Conservation (phyloP, 2,329 filamentous ascomycete species). For the Lachnellula willkommii region DNA sequence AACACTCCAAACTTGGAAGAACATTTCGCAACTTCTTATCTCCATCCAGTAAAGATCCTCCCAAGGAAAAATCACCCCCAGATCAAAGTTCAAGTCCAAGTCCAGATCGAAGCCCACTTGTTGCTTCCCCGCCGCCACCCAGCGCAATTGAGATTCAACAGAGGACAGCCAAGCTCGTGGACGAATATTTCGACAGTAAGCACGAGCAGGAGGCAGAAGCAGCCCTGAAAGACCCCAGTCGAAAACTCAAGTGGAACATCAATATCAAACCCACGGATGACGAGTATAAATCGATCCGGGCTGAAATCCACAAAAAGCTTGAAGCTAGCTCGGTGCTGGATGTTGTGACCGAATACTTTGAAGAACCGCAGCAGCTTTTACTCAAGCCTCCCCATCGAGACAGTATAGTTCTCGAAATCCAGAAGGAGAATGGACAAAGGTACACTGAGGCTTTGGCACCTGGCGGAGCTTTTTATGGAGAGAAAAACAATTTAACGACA, state of each 20-base stretch:
- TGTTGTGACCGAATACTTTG: slow-evolving; percentile 12
- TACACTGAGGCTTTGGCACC: slow-evolving; percentile 13
- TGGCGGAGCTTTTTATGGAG: slow-evolving; percentile 10
- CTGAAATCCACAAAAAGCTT: slow-evolving; percentile 6
- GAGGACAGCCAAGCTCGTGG: neutral
- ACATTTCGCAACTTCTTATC: neutral
- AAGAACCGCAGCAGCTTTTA: slow-evolving; percentile 10
- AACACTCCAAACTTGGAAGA: neutral
- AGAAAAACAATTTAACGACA: slow-evolving; percentile 25
- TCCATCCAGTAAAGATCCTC: neutral
- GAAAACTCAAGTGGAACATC: slow-evolving; percentile 11
- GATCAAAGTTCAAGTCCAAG: neutral
- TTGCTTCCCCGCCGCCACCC: too few species aligned
- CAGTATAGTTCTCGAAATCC: slow-evolving; percentile 14
- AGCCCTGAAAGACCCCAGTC: neutral
- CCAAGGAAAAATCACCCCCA: neutral
- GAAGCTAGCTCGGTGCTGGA: neutral
- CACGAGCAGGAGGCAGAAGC: neutral
- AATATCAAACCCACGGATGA: slow-evolving; percentile 16
- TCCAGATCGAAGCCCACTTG: neutral
- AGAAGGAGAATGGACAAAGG: slow-evolving; percentile 11
- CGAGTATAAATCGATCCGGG: slow-evolving; percentile 6
- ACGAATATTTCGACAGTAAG: neutral
- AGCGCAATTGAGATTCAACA: neutral
- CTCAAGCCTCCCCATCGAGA: slow-evolving; percentile 10